A percentile compares a stretch with the other conserved stretches of the same genome.
These are phyloP conservation scores for Domatiomyces catenatus DNA, from an alignment of 2,329 filamentous ascomycete genomes.

Conservation along the genomic window DNA sequence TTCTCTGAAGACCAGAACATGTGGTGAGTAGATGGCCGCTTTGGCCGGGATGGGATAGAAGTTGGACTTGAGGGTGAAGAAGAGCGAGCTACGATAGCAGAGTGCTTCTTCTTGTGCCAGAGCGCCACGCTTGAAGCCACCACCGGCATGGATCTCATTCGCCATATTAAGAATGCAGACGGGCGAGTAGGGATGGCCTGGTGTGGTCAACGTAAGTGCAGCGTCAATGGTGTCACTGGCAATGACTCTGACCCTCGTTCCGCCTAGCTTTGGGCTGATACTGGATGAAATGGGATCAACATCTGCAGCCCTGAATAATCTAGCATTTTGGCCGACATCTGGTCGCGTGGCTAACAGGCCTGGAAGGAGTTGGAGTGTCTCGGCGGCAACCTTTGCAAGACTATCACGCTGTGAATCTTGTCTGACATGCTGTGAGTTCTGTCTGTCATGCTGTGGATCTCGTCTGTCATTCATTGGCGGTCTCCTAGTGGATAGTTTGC, in stretches of 20 bases:
- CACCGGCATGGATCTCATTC: conserved; percentile 42
- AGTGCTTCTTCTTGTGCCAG: conserved; percentile 55
- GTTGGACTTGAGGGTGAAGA: conserved; percentile 23
- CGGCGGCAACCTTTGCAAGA: conserved; percentile 31
- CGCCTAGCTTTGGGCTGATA: conserved; percentile 29
- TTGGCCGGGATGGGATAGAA: conserved; percentile 41
- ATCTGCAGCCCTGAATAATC: conserved; percentile 20
- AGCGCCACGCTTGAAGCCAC: conserved; percentile 47
- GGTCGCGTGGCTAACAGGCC: conserved; percentile 33
- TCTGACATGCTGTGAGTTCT: no score
- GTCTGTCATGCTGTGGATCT: conserved; percentile 9
- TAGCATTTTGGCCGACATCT: conserved; percentile 25
- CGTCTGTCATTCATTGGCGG: conserved; percentile 6
- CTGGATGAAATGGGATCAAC: conserved; percentile 26
- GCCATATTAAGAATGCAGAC: conserved; percentile 55
- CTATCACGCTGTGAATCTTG: conserved; percentile 9
- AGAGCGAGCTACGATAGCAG: conserved; percentile 43
- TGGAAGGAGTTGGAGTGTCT: conserved; percentile 35
- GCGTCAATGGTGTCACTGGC: conserved; percentile 44
- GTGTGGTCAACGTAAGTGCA: conserved; percentile 29
- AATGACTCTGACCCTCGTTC: conserved; percentile 34
- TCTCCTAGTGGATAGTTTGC: conserved; percentile 2
- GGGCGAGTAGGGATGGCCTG: conserved; percentile 19
- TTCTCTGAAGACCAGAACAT: conserved; percentile 43
- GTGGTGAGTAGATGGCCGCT: conserved; percentile 44